Percentiles rank a stretch among this genome's conserved stretches.
These are phyloP conservation scores for Phaseolus lunatus DNA, from an alignment of 306 rosid genomes.

Conservation along the genomic window DNA sequence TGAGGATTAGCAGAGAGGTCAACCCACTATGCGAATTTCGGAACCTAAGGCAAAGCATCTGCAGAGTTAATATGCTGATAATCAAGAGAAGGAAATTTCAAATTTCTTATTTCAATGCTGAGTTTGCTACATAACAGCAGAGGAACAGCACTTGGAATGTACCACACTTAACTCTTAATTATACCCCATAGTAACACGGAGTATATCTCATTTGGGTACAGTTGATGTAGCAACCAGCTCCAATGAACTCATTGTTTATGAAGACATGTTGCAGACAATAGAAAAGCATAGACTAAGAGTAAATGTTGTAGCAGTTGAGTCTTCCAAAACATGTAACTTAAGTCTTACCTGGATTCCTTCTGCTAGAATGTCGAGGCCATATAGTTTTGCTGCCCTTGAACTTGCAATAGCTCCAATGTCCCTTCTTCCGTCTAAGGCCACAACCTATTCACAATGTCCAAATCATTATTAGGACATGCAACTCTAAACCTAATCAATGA, in stretches of 20 bases:
- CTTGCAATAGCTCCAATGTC: constrained; percentile 78
- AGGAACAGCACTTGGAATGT: no score
- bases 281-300: background rate
- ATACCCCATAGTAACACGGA: no score
- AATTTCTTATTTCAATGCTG: no score
- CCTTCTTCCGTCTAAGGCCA: constrained; percentile 54
- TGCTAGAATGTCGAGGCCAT: constrained; percentile 67
- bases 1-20: no score
- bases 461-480: constrained; percentile 37
- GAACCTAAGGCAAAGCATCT: no score
- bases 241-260: background rate
- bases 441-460: constrained; percentile 54
- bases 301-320: background rate
- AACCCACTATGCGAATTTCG: no score
- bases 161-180: no score
- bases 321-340: constrained; percentile 3
- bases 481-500: constrained; percentile 11
- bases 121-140: no score
- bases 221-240: no score
- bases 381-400: constrained; percentile 68
- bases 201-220: no score
- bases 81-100: no score
- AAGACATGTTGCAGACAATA: background rate
- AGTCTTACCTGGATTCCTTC: constrained; percentile 65
- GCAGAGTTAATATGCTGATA: no score